Evolutionary conservation across 2,329 filamentous ascomycete genomes (phyloP).

Genomic region (Phaeosphaeria sp.): DNA sequence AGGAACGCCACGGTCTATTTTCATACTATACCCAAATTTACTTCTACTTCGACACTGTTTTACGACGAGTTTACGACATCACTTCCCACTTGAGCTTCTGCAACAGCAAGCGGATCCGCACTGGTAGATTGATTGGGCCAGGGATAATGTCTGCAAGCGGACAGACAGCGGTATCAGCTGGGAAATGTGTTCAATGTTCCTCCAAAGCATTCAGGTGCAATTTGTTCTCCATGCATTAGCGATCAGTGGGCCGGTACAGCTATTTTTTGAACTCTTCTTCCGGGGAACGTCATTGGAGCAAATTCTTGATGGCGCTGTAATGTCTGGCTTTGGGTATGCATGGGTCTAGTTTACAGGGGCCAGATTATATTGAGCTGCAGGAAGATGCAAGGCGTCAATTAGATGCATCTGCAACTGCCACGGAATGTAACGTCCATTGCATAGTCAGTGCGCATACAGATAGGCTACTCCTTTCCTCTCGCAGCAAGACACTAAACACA

Average conservation of each 20-base stretch:
- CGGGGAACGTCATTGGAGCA: slow-evolving; percentile 3
- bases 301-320: not conserved
- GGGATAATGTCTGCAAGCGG: slow-evolving; percentile 12
- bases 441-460: slow-evolving; percentile 4
- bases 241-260: slow-evolving; percentile 9
- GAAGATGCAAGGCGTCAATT: slow-evolving; percentile 4
- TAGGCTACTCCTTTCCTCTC: slow-evolving; percentile 1
- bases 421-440: slow-evolving; percentile 9
- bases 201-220: slow-evolving; percentile 7
- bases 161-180: slow-evolving; percentile 4
- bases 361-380: slow-evolving; percentile 9
- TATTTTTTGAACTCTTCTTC: slow-evolving; percentile 5
- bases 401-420: slow-evolving; percentile 4
- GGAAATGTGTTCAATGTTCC: slow-evolving; percentile 3
- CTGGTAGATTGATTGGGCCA: slow-evolving; percentile 13
- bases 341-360: not conserved
- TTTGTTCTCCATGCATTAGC: slow-evolving; percentile 17
- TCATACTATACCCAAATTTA: slow-evolving; percentile 38
- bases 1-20: slow-evolving; percentile 9
- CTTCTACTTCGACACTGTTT: slow-evolving; percentile 24
- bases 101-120: slow-evolving; percentile 14
- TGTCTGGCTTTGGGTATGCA: slow-evolving; percentile 1
- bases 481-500: not conserved
- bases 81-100: slow-evolving; percentile 4
- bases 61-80: slow-evolving; percentile 31